Evolutionary conservation across 2,329 filamentous ascomycete genomes (phyloP), one percentile per base, ranked within the genome.

Genomic region (Ambrosiella cleistominuta): DNA sequence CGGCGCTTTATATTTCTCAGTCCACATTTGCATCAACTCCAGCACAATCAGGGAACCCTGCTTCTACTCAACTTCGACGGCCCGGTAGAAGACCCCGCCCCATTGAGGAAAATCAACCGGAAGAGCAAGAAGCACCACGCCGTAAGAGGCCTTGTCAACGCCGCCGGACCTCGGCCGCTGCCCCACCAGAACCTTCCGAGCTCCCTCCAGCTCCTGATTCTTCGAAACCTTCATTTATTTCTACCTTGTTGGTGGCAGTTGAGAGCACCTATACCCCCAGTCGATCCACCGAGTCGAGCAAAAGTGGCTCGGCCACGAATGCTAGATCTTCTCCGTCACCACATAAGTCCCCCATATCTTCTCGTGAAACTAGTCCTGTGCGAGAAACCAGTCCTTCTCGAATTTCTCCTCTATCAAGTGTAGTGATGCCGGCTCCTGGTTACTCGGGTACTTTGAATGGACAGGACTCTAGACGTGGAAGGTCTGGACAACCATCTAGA

Each of bases 401-500:
- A 51, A 11, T 12, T 27, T 11, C 19, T 9, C 17, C 17, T 35
- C 47, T 51, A 4, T 51, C 47, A 11, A 19, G 17, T 35, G 17
- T 36, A 8, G 6, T 51, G 8, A 36, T 27, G 17, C 47, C 47
- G 8, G 47, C 17, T 27, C 47, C 47, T 27, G 47, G 47, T 19
- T 51, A 51, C 47, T 51, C 47, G 7, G 47, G 47, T 51, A 51
- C 47, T 36, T n/a, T 51, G 13, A 49, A 51, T 9, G 55, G 49
- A 27, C 51, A 57, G 12, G 56, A 57, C 2, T 13, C 7, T 7
- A 47, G 40, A n/a, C 56, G 56, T 38, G 45, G 56, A 15, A 47
- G 56, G 9, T 27, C 44, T 52, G 47, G 40, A 19, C 36, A 39
- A 19, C 47, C 36, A 35, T 47, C 36, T 4, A 27, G 56, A 8